These are phyloP conservation scores for Fusarium sp. DNA, from an alignment of 2,329 filamentous ascomycete genomes.

Conservation along the genomic window DNA sequence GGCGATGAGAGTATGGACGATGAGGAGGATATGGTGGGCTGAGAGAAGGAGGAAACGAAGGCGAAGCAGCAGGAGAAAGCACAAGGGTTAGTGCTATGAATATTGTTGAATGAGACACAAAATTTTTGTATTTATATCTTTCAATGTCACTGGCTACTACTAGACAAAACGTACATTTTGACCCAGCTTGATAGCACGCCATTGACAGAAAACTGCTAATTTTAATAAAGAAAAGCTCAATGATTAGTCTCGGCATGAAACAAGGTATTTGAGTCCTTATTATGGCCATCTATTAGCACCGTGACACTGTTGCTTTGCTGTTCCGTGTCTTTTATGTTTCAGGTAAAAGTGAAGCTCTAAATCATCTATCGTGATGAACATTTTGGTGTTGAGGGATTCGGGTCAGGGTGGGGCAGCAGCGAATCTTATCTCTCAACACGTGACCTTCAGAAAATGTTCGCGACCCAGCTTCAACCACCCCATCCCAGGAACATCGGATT, in stretches of 20 bases:
- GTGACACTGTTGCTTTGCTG: not conserved
- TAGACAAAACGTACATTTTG: not conserved
- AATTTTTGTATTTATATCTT: too few species aligned
- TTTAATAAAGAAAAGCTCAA: too few species aligned
- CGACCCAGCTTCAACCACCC: conserved; percentile 39
- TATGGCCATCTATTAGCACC: too few species aligned
- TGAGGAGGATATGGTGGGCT: not conserved
- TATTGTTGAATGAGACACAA: too few species aligned
- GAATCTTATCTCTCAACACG: conserved; percentile 41
- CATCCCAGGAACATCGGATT: not conserved
- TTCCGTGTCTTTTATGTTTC: too few species aligned
- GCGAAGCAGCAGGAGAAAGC: too few species aligned
- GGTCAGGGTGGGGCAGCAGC: conserved; percentile 37
- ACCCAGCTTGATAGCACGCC: not conserved
- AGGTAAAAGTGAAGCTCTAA: conserved; percentile 12
- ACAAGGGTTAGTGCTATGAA: too few species aligned
- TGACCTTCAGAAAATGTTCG: conserved; percentile 54
- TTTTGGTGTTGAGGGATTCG: conserved; percentile 26
- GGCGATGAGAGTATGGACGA: too few species aligned
- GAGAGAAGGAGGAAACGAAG: too few species aligned
- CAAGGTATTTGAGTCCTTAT: too few species aligned
- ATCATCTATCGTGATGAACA: conserved; percentile 1
- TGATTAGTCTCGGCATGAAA: too few species aligned
- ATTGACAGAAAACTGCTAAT: not conserved
- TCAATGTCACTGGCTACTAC: not conserved